Percentiles rank a stretch among this genome's conserved stretches.
Conservation (phyloP, 208 protist genomes). For the Crithidia sp. region DNA sequence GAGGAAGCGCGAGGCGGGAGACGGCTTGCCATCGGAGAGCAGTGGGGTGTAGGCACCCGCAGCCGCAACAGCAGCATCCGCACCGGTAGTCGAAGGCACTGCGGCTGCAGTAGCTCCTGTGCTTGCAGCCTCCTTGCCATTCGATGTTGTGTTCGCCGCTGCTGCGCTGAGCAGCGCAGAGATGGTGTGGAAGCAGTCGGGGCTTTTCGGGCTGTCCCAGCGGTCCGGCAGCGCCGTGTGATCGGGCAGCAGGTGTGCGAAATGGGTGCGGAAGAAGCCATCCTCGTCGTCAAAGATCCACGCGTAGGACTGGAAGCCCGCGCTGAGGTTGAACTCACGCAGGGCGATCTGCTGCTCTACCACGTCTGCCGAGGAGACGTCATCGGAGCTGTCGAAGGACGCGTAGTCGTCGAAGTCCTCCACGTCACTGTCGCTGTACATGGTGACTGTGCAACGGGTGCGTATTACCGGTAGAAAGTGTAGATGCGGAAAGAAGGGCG, state of each 20-base stretch:
- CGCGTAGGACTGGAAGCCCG: constrained; percentile 10
- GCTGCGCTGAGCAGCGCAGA: constrained; percentile 1
- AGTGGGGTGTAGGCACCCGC: neutral
- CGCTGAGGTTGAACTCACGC: neutral
- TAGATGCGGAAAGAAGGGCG: no score
- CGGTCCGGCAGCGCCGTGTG: neutral
- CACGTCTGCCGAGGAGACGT: neutral
- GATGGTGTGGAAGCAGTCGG: constrained; percentile 9
- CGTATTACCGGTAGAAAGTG: no score
- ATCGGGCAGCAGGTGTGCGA: constrained; percentile 15
- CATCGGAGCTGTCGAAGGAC: constrained; percentile 2
- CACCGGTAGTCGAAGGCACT: neutral
- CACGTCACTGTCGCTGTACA: constrained; percentile 40
- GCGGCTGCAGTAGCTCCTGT: neutral
- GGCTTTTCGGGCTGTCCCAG: neutral
- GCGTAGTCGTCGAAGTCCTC: constrained; percentile 11
- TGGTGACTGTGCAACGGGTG: neutral
- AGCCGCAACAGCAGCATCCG: neutral
- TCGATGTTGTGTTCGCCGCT: neutral
- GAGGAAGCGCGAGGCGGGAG: constrained; percentile 54
- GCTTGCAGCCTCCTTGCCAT: neutral
- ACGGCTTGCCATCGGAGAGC: constrained; percentile 23
- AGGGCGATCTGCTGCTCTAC: constrained; percentile 6
- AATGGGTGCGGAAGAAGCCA: constrained; percentile 27
- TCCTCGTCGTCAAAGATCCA: constrained; percentile 36